These are phyloP conservation scores for Domatiomyces globalis DNA, from an alignment of 2,329 filamentous ascomycete species.

Conservation along the genomic window DNA sequence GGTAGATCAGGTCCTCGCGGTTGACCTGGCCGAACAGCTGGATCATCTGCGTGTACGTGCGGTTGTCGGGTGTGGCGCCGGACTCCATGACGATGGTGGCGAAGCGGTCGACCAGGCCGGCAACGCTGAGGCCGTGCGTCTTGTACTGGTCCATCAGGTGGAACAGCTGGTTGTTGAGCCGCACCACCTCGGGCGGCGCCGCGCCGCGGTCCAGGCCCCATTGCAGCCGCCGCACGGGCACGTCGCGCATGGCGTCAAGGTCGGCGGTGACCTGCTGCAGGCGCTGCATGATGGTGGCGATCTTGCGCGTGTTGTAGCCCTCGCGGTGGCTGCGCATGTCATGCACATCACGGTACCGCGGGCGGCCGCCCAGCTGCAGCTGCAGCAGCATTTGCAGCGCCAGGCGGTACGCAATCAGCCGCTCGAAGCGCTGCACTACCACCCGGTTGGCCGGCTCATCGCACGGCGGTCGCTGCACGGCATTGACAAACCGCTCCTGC, in stretches of 20 bases:
- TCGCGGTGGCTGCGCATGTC: not conserved
- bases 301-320: not conserved
- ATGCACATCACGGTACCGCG: not conserved
- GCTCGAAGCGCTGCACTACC: not conserved
- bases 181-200: not conserved
- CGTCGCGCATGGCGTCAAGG: not conserved
- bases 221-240: not conserved
- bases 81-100: not conserved
- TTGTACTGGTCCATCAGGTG: not conserved
- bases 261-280: not conserved
- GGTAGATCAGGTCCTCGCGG: constrained; percentile 4
- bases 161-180: not conserved
- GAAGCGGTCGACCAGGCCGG: not conserved
- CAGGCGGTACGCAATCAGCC: not conserved
- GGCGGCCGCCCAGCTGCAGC: not conserved
- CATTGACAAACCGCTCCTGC: not conserved
- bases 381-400: constrained; percentile 5
- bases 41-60: not conserved
- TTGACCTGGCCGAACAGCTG: not conserved
- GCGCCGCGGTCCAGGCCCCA: not conserved
- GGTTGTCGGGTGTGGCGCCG: not conserved
- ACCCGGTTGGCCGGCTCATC: not conserved
- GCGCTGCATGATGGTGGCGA: not conserved
- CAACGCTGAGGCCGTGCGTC: not conserved
- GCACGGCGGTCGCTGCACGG: not conserved